phyloP scores from a whole-genome alignment of 1,284 basidiomycete genomes.

The Apiotrichum montevideense region DNA sequence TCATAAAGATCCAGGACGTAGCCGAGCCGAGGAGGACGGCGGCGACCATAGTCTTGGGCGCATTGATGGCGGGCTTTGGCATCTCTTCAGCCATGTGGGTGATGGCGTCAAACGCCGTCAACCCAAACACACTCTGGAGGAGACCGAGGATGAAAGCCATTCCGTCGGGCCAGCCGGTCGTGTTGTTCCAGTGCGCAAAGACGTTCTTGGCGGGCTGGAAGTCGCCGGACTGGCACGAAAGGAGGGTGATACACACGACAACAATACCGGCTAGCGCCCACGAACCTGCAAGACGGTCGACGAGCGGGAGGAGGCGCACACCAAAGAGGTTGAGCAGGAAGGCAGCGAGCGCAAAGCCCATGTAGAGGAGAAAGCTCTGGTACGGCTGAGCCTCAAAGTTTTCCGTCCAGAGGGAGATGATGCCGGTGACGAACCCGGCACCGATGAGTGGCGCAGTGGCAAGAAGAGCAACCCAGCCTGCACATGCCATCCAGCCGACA shows the following conservation, averaged over 20 bases:
- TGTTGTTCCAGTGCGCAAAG: slow-evolving; percentile 39
- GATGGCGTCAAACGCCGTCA: slow-evolving; percentile 21
- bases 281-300: slow-evolving; percentile 24
- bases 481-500: slow-evolving; percentile 4
- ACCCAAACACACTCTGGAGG: slow-evolving; percentile 25
- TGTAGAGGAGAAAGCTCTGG: slow-evolving; percentile 8
- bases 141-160: slow-evolving; percentile 44
- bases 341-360: slow-evolving; percentile 1
- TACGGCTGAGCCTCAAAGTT: neutral
- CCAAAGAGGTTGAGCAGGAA: slow-evolving; percentile 11
- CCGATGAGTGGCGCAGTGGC: slow-evolving; percentile 24
- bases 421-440: slow-evolving; percentile 13
- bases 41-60: slow-evolving; percentile 29
- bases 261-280: slow-evolving; percentile 35
- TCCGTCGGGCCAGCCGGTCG: slow-evolving; percentile 11
- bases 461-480: slow-evolving; percentile 44
- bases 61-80: slow-evolving; percentile 17
- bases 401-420: slow-evolving; percentile 29
- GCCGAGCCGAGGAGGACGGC: slow-evolving; percentile 59
- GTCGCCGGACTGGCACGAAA: slow-evolving; percentile 5
- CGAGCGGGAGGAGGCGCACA: slow-evolving; percentile 5
- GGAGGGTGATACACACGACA: slow-evolving; percentile 32
- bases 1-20: slow-evolving; percentile 56
- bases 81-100: slow-evolving; percentile 39
- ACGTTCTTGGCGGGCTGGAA: slow-evolving; percentile 41